Base-by-base conservation (phyloP, 352 stramenopile genomes). In the Phytophthora citrophthora region DNA sequence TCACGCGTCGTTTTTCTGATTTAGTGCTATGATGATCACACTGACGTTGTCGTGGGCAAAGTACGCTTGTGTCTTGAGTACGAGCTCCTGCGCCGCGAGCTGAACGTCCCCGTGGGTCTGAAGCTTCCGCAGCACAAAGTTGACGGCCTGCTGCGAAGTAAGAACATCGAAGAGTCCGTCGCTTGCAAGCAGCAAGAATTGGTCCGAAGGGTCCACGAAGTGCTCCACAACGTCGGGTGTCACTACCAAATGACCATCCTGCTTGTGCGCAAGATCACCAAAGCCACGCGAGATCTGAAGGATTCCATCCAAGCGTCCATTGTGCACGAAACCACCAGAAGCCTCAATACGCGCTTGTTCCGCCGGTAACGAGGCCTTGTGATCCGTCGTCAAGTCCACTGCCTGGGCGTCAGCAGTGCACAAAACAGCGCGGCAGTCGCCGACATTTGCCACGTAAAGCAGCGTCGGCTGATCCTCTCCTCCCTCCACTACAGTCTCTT, bases 111-210 rank as follows among this genome's bases (percentile, higher is more conserved):
- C 88, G 60, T 97, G 85, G 39, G 86, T 86, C 27, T 83, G 76
- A 18, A 98, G 80, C 69, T 95, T 92, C n/a, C 88, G 81, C 20
- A 90, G 66, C 44, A 97, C 87, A 50, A 97, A 97, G 61, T 98
- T 97, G 5, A 98, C 86, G 18, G 86, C 83, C 56, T 96, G 87
- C 52, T 98, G 89, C 48, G 88, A 96, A 20, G 90, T 89, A 15
- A 98, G 68, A 24, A 97, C 90, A 56, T 98, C 92, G 64, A 96
- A 98, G 23, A 98, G 77, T 5, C 92, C 92, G 56, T 98, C 92
- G 54, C 90, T 96, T n/a, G 89, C 90, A 6, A 97, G 77, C 54
- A 98, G 77, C 56, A 98, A 32, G 56, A 98, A 97, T 63, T 97
- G 89, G 56, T 97, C 91, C 13, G 85, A 81, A 0, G 69, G 45